Percentiles rank a stretch among this genome's conserved stretches.
These are phyloP conservation scores for Ustilago crameri DNA, from an alignment of 1,284 basidiomycete species.

Conservation along the genomic window DNA sequence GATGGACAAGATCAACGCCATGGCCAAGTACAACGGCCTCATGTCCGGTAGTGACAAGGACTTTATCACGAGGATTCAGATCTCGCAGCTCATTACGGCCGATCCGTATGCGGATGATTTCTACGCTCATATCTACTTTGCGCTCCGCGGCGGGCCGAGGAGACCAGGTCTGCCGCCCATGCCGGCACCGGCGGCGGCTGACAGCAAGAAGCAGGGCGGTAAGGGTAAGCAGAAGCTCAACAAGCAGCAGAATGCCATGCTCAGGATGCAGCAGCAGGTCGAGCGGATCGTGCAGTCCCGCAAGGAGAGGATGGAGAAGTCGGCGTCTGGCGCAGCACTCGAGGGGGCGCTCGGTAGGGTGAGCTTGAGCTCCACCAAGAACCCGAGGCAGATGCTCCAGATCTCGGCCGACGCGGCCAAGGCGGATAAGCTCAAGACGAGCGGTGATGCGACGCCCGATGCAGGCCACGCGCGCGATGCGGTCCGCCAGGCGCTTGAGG, in stretches of 20 bases:
- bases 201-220: conserved; percentile 34
- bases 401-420: conserved; percentile 72
- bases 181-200: conserved; percentile 19
- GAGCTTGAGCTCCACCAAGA: conserved; percentile 89
- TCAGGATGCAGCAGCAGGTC: conserved; percentile 95
- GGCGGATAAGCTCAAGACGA: conserved; percentile 28
- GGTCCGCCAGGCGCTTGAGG: conserved; percentile 59
- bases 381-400: conserved; percentile 91
- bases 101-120: conserved; percentile 99
- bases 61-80: conserved; percentile 98
- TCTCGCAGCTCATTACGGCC: conserved; percentile 85
- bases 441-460: conserved; percentile 27
- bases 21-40: conserved; percentile 95
- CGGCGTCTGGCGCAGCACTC: conserved; percentile 70
- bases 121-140: conserved; percentile 95
- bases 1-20: conserved; percentile 66
- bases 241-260: conserved; percentile 86
- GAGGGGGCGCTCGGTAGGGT: conserved; percentile 95
- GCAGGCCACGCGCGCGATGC: conserved; percentile 54
- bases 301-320: conserved; percentile 72
- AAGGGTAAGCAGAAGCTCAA: conserved; percentile 57
- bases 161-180: conserved; percentile 34
- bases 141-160: conserved; percentile 76
- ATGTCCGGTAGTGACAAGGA: conserved; percentile 99
- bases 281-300: conserved; percentile 95